Percentiles rank a stretch among this genome's conserved stretches.
Evolutionary conservation across 495 filamentous ascomycete species (phyloP).

Genomic region (Trichoderma asperelloides): DNA sequence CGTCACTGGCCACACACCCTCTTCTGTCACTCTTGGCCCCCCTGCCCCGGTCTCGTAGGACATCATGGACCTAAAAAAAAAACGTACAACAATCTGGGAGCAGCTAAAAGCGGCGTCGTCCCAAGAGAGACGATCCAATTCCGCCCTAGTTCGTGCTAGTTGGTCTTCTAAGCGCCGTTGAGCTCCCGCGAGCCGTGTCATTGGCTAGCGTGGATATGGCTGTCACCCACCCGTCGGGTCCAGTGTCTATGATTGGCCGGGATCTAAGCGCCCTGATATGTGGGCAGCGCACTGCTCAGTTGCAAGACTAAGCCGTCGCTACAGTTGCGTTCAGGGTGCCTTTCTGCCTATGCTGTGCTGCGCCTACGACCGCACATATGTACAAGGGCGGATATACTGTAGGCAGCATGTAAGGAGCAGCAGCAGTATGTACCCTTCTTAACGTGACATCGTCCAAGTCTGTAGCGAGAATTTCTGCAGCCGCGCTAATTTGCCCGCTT

Average conservation of each 20-base stretch:
- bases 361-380: background rate
- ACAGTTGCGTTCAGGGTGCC: background rate
- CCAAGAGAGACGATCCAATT: background rate
- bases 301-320: background rate
- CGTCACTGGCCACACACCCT: slow-evolving; percentile 6
- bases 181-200: background rate
- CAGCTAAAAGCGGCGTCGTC: slow-evolving; percentile 2
- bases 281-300: background rate
- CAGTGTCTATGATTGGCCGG: background rate
- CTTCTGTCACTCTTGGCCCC: background rate
- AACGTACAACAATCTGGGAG: background rate
- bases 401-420: background rate
- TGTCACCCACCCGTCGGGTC: slow-evolving; percentile 4
- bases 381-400: background rate
- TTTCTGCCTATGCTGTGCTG: slow-evolving; percentile 6
- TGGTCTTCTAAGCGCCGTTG: slow-evolving; percentile 1
- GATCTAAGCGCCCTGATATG: slow-evolving; percentile 8
- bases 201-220: background rate
- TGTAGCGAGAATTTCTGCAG: slow-evolving; percentile 2
- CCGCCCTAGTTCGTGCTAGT: background rate
- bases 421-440: background rate
- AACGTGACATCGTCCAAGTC: background rate
- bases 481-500: background rate
- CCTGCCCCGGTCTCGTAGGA: background rate
- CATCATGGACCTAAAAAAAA: background rate